phyloP scores from a whole-genome alignment of 345 rosid species.

The Hirschfeldia incana region DNA sequence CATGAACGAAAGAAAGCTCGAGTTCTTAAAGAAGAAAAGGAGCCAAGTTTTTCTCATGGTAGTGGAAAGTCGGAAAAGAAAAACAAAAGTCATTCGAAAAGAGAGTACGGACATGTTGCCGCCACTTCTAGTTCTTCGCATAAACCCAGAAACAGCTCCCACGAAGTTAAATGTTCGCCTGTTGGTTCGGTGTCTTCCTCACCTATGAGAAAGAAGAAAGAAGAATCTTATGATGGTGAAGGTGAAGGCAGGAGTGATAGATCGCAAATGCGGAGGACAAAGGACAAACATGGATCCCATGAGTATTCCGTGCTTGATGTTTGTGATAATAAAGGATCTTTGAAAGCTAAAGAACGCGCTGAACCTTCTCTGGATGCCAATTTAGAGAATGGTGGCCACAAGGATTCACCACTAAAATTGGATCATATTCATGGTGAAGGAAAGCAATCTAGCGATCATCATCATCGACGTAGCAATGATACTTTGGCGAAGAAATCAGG shows the following conservation, averaged over 20 bases:
- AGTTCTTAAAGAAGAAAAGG: background rate
- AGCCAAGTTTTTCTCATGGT: background rate
- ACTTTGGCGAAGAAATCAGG: background rate
- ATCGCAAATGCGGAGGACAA: background rate
- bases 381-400: background rate
- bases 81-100: background rate
- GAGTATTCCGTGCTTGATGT: background rate
- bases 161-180: background rate
- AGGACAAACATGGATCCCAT: background rate
- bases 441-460: background rate
- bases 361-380: background rate
- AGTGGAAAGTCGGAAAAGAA: background rate
- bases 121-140: background rate
- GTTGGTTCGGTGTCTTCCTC: background rate
- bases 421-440: background rate
- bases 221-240: background rate
- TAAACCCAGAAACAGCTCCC: background rate
- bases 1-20: background rate
- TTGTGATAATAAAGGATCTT: background rate
- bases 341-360: background rate
- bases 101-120: background rate
- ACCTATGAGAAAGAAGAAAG: background rate
- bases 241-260: background rate
- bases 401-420: background rate
- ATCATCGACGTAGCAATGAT: background rate